A percentile compares a stretch with the other conserved stretches of the same genome.
Conservation (phyloP, 2,329 filamentous ascomycete species). For the Gliomastix tumulicola region DNA sequence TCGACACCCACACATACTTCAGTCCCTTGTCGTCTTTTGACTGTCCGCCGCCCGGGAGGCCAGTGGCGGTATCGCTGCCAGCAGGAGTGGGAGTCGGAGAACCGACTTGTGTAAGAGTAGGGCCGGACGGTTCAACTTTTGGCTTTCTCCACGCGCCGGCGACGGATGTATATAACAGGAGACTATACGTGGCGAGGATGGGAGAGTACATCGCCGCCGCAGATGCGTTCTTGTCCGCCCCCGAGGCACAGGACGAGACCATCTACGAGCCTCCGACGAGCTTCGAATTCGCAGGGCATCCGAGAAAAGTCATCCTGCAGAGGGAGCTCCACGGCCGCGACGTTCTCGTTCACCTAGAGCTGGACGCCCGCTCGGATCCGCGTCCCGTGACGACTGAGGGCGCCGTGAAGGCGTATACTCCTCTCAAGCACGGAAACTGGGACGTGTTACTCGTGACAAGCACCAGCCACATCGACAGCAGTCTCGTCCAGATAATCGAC, state of each 20-base stretch:
- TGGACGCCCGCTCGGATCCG: conserved; percentile 18
- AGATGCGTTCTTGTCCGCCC: neutral
- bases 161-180: conserved; percentile 12
- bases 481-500: conserved; percentile 26
- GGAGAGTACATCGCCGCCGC: conserved; percentile 14
- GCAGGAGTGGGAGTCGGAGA: conserved; percentile 2
- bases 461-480: conserved; percentile 27
- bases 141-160: conserved; percentile 22
- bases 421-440: conserved; percentile 14
- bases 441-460: conserved; percentile 25
- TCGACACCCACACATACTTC: conserved; percentile 18
- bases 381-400: conserved; percentile 14
- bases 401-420: conserved; percentile 17
- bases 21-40: conserved; percentile 20
- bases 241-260: conserved; percentile 9
- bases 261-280: conserved; percentile 14
- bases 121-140: conserved; percentile 25
- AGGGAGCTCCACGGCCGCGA: conserved; percentile 23
- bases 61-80: conserved; percentile 14
- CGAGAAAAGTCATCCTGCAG: conserved; percentile 22
- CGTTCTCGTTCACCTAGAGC: conserved; percentile 22
- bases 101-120: conserved; percentile 21
- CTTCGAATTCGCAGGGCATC: conserved; percentile 25
- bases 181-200: conserved; percentile 23
- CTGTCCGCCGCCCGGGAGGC: conserved; percentile 8